Evolutionary conservation across 352 stramenopile species (phyloP).

Genomic region (Halophytophthora batemanensis): DNA sequence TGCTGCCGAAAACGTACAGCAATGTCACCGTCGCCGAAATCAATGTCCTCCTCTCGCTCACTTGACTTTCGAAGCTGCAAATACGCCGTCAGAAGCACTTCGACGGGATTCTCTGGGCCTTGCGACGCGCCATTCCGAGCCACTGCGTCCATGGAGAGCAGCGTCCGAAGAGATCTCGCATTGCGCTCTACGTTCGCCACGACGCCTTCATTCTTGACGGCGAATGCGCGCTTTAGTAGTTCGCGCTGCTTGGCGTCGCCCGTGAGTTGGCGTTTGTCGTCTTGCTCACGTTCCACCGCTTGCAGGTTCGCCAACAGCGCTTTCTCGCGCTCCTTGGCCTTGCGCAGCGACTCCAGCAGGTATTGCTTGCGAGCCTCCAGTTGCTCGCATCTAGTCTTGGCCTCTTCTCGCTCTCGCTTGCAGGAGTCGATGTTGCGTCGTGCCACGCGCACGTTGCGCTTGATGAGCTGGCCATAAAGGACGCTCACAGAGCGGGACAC

Average conservation of each 20-base stretch:
- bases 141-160: background rate
- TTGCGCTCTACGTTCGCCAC: background rate
- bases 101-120: slow-evolving; percentile 21
- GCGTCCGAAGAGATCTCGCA: background rate
- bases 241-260: slow-evolving; percentile 30
- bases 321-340: slow-evolving; percentile 21
- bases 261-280: background rate
- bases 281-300: slow-evolving; percentile 26
- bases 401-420: slow-evolving; percentile 35
- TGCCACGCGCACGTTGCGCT: slow-evolving; percentile 33
- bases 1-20: slow-evolving; percentile 10
- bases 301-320: slow-evolving; percentile 22
- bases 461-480: slow-evolving; percentile 6
- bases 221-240: slow-evolving; percentile 26
- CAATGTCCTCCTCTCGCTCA: slow-evolving; percentile 21
- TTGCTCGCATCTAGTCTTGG: slow-evolving; percentile 12
- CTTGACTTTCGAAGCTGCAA: slow-evolving; percentile 31
- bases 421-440: slow-evolving; percentile 24
- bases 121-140: background rate
- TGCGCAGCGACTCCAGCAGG: slow-evolving; percentile 21
- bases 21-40: slow-evolving; percentile 43
- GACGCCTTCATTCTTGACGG: slow-evolving; percentile 14
- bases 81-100: slow-evolving; percentile 34
- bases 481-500: slow-evolving; percentile 9
- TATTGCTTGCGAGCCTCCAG: slow-evolving; percentile 19